Conservation (phyloP, 805 yeast genomes). For the Spathaspora passalidarum region DNA sequence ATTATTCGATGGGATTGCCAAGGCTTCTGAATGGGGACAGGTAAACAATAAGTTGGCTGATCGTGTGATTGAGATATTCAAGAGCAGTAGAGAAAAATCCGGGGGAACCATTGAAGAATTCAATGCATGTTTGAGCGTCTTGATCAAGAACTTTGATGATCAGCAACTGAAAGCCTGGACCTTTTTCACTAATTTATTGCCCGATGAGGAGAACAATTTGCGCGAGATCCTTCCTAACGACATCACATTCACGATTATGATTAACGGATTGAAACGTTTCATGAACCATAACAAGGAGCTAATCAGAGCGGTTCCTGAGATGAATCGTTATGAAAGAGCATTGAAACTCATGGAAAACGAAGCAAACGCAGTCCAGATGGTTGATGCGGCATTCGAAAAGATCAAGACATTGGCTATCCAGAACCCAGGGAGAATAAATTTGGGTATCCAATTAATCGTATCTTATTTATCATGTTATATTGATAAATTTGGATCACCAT, state of each 20-base stretch:
- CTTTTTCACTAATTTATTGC: constrained; percentile 28
- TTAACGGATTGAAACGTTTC: constrained; percentile 30
- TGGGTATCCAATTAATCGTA: constrained; percentile 11
- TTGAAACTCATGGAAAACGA: constrained; percentile 24
- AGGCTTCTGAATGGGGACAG: constrained; percentile 31
- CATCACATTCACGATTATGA: constrained; percentile 37
- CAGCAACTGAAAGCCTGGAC: constrained; percentile 37
- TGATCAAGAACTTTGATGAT: constrained; percentile 31
- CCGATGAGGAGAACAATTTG: constrained; percentile 12
- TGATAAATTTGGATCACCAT: constrained; percentile 27
- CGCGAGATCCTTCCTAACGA: constrained; percentile 24
- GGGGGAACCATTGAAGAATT: constrained; percentile 23
- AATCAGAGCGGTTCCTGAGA: constrained; percentile 12
- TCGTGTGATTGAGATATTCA: constrained; percentile 20
- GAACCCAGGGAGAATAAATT: background rate
- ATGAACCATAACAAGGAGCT: constrained; percentile 13
- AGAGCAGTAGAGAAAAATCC: background rate
- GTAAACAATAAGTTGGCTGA: constrained; percentile 17
- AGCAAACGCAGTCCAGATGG: constrained; percentile 23
- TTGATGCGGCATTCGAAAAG: constrained; percentile 25
- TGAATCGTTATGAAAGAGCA: constrained; percentile 19
- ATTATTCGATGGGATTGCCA: constrained; percentile 35
- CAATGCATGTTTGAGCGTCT: constrained; percentile 34
- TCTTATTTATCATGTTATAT: constrained; percentile 28
- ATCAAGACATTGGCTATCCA: constrained; percentile 25